These are phyloP conservation scores for Sambucus nigra DNA, from an alignment of 129 eudicot genomes.

Conservation along the genomic window DNA sequence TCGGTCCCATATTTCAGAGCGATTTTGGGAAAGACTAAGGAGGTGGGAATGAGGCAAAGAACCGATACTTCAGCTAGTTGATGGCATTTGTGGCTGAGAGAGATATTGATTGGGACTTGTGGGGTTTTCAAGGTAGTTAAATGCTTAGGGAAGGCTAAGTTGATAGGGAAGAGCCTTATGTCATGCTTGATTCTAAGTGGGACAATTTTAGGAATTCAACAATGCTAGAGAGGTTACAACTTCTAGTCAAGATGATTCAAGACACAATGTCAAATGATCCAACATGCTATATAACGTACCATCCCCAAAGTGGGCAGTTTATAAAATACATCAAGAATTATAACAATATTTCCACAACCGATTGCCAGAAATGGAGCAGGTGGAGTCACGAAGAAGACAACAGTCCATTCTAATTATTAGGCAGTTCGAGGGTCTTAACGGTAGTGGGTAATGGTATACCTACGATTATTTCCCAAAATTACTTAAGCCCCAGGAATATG, in stretches of 20 bases:
- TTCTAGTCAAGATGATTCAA: constrained; percentile 36
- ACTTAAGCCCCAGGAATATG: constrained; percentile 21
- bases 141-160: constrained; percentile 43
- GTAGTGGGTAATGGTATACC: constrained; percentile 19
- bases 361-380: constrained; percentile 25
- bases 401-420: constrained; percentile 23
- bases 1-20: constrained; percentile 48
- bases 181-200: constrained; percentile 45
- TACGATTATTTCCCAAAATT: constrained; percentile 12
- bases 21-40: constrained; percentile 60
- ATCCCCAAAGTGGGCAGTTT: constrained; percentile 56
- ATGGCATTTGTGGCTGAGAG: constrained; percentile 39
- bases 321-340: constrained; percentile 15
- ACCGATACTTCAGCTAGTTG: constrained; percentile 46
- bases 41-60: constrained; percentile 39
- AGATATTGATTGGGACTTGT: constrained; percentile 70
- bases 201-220: constrained; percentile 28
- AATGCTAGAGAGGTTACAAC: constrained; percentile 26
- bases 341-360: constrained; percentile 12
- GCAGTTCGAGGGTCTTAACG: constrained; percentile 17
- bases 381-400: constrained; percentile 35
- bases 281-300: constrained; percentile 35
- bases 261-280: constrained; percentile 16
- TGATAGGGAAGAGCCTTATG: constrained; percentile 46
- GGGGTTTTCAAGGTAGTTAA: constrained; percentile 69